These are phyloP conservation scores for Venturia effusa DNA, from an alignment of 2,329 filamentous ascomycete species.

Conservation along the genomic window DNA sequence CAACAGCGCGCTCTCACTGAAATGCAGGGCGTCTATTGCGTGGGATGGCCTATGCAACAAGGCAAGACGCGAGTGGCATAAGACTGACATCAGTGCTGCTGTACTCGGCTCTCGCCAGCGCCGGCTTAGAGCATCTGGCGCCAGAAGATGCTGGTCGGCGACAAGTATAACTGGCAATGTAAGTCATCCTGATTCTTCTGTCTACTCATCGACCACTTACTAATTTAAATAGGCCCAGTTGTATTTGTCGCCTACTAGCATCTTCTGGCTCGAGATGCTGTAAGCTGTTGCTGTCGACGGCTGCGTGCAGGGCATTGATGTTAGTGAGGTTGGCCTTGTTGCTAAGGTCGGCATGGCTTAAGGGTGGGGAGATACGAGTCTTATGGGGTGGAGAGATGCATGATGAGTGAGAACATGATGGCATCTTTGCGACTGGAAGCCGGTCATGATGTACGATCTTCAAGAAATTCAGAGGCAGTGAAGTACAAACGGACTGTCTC, in stretches of 20 bases:
- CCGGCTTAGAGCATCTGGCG: neutral
- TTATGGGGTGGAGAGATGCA: neutral
- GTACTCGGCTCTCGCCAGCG: neutral
- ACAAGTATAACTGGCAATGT: neutral
- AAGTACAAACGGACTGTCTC: too few relatives aligned
- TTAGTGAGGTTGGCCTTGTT: neutral
- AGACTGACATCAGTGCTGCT: neutral
- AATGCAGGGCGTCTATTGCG: neutral
- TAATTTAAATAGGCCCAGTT: neutral
- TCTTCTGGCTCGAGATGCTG: neutral
- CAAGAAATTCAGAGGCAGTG: neutral
- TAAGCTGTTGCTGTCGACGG: neutral
- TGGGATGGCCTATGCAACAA: neutral
- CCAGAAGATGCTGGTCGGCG: neutral
- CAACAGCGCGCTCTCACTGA: neutral
- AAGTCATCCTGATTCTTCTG: neutral
- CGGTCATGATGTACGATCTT: neutral
- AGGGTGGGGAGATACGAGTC: neutral
- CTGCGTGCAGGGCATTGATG: neutral
- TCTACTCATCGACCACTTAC: neutral
- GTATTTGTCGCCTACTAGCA: neutral
- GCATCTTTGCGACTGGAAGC: neutral
- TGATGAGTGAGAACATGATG: too few relatives aligned
- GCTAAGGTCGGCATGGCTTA: neutral
- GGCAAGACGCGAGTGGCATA: neutral